Percentiles rank a stretch among this genome's conserved stretches.
phyloP scores from a whole-genome alignment of 2,329 filamentous ascomycete species.

The Stemphylium beticola region DNA sequence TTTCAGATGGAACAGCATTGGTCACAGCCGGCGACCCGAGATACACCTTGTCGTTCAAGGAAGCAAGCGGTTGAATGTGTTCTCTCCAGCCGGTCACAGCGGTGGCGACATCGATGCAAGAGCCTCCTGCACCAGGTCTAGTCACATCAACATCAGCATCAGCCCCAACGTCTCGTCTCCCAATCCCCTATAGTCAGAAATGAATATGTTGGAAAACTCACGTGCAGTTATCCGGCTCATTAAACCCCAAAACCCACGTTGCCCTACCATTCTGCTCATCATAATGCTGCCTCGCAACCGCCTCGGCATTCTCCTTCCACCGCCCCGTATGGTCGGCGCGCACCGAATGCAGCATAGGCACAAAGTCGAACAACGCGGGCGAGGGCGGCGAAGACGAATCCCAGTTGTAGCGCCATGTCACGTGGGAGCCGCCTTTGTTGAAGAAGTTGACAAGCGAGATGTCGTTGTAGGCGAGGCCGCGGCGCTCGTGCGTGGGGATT shows the following conservation, averaged over 20 bases:
- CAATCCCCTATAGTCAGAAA: no score
- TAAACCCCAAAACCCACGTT: slow-evolving; percentile 39
- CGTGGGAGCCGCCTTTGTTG: slow-evolving; percentile 46
- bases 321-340: slow-evolving; percentile 14
- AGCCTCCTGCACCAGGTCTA: slow-evolving; percentile 23
- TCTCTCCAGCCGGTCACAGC: slow-evolving; percentile 24
- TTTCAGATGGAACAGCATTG: slow-evolving; percentile 21
- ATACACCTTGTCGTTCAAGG: slow-evolving; percentile 25
- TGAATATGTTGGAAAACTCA: slow-evolving; percentile 11
- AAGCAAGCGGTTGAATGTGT: slow-evolving; percentile 27
- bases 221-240: slow-evolving; percentile 44
- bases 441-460: slow-evolving; percentile 59
- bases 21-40: slow-evolving; percentile 43
- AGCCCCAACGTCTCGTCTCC: neutral
- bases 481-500: slow-evolving; percentile 48
- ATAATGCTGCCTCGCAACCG: slow-evolving; percentile 2
- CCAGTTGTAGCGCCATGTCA: slow-evolving; percentile 74
- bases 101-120: slow-evolving; percentile 28
- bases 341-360: slow-evolving; percentile 58
- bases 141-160: neutral
- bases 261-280: neutral
- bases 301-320: slow-evolving; percentile 28
- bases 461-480: slow-evolving; percentile 71
- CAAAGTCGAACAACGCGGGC: slow-evolving; percentile 58
- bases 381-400: slow-evolving; percentile 51